Percentiles rank a stretch among this genome's conserved stretches.
These are phyloP conservation scores for Fagopyrum homotropicum DNA, from an alignment of 148 eudicot species.

Conservation along the genomic window DNA sequence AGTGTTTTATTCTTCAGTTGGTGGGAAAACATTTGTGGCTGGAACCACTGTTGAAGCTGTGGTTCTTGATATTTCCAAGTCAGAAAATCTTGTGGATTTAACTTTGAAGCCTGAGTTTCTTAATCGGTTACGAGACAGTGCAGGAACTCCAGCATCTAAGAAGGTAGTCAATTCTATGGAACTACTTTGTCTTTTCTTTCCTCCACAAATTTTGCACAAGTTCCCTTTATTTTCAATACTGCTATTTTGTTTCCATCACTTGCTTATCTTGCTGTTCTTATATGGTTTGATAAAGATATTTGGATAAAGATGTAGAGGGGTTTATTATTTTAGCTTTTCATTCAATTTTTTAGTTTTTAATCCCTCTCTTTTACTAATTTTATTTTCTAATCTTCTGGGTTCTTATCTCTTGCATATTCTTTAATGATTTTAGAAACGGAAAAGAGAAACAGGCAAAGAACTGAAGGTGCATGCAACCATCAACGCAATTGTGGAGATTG, in stretches of 20 bases:
- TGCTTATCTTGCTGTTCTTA: not conserved
- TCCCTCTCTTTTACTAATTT: not conserved
- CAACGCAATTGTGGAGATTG: constrained; percentile 70
- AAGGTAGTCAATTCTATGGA: constrained; percentile 34
- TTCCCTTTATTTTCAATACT: not conserved
- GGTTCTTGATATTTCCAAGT: constrained; percentile 73
- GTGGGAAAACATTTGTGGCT: constrained; percentile 39
- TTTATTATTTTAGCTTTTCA: not conserved
- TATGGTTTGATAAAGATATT: not conserved
- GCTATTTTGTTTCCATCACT: not conserved
- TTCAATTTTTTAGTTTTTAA: not conserved
- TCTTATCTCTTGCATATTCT: not conserved
- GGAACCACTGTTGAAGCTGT: constrained; percentile 58
- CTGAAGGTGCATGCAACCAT: constrained; percentile 63
- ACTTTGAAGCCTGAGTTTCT: constrained; percentile 70
- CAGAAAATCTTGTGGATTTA: constrained; percentile 74
- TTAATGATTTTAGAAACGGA: constrained; percentile 49
- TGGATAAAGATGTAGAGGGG: not conserved
- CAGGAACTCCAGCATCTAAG: constrained; percentile 29
- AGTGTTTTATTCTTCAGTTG: constrained; percentile 33
- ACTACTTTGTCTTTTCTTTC: not conserved
- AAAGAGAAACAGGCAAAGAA: constrained; percentile 44
- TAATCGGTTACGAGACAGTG: constrained; percentile 23
- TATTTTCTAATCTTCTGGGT: not conserved
- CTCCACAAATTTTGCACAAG: not conserved